Percentiles rank a stretch among this genome's conserved stretches.
Conservation (phyloP, 2,329 filamentous ascomycete genomes). For the Calonectria naviculata region DNA sequence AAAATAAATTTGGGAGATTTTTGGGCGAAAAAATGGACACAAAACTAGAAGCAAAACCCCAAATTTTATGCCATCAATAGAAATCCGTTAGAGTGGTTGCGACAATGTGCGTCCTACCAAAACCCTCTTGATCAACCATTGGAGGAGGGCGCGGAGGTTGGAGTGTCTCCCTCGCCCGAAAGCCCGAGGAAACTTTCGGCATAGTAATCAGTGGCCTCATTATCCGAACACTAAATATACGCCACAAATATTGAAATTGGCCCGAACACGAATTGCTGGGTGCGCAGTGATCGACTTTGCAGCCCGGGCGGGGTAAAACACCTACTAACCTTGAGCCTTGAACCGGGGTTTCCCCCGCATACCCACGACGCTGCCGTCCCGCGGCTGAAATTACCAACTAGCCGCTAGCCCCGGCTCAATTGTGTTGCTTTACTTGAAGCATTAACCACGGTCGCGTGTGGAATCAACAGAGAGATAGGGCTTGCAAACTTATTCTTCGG, state of each 20-base stretch:
- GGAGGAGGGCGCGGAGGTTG: not conserved
- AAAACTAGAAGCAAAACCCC: not conserved
- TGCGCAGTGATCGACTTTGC: not conserved
- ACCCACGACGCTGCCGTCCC: not conserved
- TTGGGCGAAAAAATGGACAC: not conserved
- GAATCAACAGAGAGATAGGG: not conserved
- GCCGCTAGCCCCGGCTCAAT: conserved; percentile 23
- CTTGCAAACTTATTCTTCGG: not conserved
- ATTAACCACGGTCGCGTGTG: not conserved
- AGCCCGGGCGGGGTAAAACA: conserved; percentile 18
- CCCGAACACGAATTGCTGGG: not conserved
- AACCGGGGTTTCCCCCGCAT: conserved; percentile 13
- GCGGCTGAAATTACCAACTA: conserved; percentile 12
- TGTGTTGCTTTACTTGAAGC: not conserved
- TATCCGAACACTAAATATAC: not conserved
- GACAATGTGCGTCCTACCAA: not conserved
- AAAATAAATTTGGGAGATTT: not conserved
- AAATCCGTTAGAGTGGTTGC: not conserved
- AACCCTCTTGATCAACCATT: not conserved
- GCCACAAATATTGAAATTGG: not conserved
- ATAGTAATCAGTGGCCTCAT: not conserved
- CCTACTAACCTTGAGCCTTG: not conserved
- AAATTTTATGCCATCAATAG: not conserved
- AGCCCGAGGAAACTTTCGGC: conserved; percentile 16
- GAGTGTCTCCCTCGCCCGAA: conserved; percentile 12